These are phyloP conservation scores for Pseudonitzschia pungens DNA, from an alignment of 108 stramenopile species.

Conservation along the genomic window DNA sequence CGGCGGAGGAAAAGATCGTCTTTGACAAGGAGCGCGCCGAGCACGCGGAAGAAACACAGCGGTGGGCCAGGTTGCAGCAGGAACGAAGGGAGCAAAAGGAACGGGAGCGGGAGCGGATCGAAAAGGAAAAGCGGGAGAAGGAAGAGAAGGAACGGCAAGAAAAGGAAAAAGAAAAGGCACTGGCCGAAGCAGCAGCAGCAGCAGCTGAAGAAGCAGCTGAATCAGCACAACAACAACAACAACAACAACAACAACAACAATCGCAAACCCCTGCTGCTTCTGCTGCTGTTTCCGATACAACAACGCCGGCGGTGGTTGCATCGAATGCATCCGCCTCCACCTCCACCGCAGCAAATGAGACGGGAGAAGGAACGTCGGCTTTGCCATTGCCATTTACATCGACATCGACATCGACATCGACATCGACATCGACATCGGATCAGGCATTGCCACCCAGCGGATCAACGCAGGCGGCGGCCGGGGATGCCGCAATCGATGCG, in stretches of 20 bases:
- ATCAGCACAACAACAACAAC: neutral
- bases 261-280: too few relatives aligned
- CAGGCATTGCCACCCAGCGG: too few relatives aligned
- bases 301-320: neutral
- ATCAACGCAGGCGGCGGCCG: neutral
- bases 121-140: slow-evolving; percentile 5
- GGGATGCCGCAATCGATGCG: neutral
- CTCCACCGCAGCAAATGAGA: neutral
- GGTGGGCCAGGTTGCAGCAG: neutral
- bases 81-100: slow-evolving; percentile 9
- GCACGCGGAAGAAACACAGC: slow-evolving; percentile 4
- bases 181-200: neutral
- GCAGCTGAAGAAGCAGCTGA: neutral
- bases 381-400: neutral
- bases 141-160: slow-evolving; percentile 20
- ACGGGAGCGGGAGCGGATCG: slow-evolving; percentile 11
- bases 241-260: neutral
- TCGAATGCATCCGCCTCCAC: neutral
- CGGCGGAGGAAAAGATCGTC: neutral
- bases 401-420: neutral
- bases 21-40: neutral
- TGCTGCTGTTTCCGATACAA: neutral
- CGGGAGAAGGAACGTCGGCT: neutral
- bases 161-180: neutral
- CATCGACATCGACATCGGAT: neutral